A percentile compares a stretch with the other conserved stretches of the same genome.
phyloP scores from a whole-genome alignment of 1,284 basidiomycete species.

The Trametes sp. region DNA sequence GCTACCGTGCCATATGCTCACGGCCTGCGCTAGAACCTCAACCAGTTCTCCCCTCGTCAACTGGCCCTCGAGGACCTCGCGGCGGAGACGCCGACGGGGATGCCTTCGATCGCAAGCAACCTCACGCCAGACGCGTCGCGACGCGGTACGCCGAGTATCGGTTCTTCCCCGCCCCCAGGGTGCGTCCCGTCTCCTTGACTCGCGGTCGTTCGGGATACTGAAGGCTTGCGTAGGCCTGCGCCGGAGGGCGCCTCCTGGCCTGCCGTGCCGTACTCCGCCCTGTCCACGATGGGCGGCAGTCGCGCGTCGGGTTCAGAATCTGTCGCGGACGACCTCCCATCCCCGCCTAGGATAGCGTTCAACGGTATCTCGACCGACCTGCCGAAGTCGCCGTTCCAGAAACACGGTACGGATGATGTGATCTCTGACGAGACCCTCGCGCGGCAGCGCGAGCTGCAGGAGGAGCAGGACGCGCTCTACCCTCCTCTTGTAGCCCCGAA shows the following conservation, averaged over 20 bases:
- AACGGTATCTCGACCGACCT: conserved; percentile 72
- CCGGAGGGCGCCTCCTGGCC: conserved; percentile 45
- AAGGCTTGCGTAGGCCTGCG: conserved; percentile 29
- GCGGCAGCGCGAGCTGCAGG: conserved; percentile 60
- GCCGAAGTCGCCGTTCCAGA: conserved; percentile 54
- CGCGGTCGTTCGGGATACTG: conserved; percentile 25
- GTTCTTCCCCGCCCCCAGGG: conserved; percentile 27
- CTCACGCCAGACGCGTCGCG: conserved; percentile 44
- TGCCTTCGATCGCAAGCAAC: conserved; percentile 33
- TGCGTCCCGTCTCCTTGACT: conserved; percentile 29
- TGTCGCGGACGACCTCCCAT: conserved; percentile 42
- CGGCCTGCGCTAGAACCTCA: conserved; percentile 56
- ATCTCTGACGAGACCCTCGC: conserved; percentile 56
- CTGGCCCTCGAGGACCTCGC: conserved; percentile 57
- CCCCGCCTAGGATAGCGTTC: conserved; percentile 67
- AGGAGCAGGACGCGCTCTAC: conserved; percentile 53
- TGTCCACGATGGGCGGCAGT: conserved; percentile 32
- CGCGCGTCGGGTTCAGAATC: conserved; percentile 21
- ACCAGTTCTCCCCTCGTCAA: conserved; percentile 71
- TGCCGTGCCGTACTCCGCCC: conserved; percentile 45
- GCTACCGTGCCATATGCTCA: conserved; percentile 1
- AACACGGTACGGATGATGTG: conserved; percentile 33
- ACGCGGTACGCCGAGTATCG: conserved; percentile 15
- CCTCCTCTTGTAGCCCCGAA: conserved; percentile 46
- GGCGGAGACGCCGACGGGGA: conserved; percentile 46